These are phyloP conservation scores for Porcisia hertigi DNA, from an alignment of 208 protist species.

Conservation along the genomic window DNA sequence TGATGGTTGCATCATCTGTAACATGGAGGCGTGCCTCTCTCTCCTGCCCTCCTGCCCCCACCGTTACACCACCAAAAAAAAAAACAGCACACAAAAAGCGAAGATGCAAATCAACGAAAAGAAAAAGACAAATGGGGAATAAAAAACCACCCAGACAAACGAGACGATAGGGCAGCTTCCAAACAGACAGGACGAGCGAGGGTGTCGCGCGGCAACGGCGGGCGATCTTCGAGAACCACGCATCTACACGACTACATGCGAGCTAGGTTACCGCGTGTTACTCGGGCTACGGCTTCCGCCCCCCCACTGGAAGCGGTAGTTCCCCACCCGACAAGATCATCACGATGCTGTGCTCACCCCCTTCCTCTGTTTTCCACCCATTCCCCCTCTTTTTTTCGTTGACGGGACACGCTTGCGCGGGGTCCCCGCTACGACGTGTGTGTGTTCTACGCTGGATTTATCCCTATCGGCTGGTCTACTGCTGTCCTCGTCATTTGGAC, in stretches of 20 bases:
- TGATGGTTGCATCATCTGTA: neutral
- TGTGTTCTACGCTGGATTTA: neutral
- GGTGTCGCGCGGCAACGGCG: no score
- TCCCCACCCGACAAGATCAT: neutral
- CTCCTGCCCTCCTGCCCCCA: no score
- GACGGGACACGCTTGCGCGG: neutral
- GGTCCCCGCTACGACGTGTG: neutral
- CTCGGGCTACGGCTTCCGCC: no score
- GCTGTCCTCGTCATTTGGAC: neutral
- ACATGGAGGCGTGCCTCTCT: neutral
- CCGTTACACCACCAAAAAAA: no score
- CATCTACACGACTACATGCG: neutral
- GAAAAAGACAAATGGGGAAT: no score
- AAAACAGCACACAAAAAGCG: no score
- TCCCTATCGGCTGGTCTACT: neutral
- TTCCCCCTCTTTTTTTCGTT: neutral
- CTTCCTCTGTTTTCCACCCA: neutral
- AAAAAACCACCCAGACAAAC: no score
- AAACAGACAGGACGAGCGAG: no score
- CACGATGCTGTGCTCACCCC: neutral
- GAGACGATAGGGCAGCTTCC: no score
- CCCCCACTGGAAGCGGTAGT: neutral
- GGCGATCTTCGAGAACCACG: neutral
- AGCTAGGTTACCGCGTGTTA: neutral
- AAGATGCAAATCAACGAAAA: no score